These are phyloP conservation scores for Pythium inflatum DNA, from an alignment of 352 stramenopile species.

Conservation along the genomic window DNA sequence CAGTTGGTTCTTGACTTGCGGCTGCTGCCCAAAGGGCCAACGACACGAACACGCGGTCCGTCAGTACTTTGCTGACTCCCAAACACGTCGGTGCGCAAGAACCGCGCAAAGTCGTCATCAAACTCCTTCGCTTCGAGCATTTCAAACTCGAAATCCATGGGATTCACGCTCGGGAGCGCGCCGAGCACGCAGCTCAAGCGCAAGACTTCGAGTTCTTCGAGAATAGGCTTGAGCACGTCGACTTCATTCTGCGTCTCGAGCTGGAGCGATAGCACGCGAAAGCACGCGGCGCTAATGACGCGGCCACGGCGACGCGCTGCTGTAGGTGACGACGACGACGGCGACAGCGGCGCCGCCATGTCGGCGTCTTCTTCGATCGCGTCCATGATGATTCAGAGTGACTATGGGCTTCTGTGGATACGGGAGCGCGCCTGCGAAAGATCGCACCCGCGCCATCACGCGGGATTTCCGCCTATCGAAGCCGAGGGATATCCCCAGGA, in stretches of 20 bases:
- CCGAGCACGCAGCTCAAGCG: slow-evolving; percentile 61
- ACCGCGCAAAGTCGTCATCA: slow-evolving; percentile 66
- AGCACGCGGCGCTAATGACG: slow-evolving; percentile 32
- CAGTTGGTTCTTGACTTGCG: slow-evolving; percentile 50
- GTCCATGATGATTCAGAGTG: neutral
- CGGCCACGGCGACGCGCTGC: slow-evolving; percentile 12
- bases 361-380: neutral
- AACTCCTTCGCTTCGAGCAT: slow-evolving; percentile 60
- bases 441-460: neutral
- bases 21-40: slow-evolving; percentile 66
- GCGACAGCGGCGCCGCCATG: neutral
- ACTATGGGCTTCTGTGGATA: neutral
- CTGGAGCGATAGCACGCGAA: slow-evolving; percentile 58
- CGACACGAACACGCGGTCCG: slow-evolving; percentile 36
- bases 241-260: slow-evolving; percentile 66
- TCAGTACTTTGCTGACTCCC: neutral
- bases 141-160: slow-evolving; percentile 59
- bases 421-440: neutral
- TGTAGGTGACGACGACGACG: neutral
- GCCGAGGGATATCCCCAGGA: neutral
- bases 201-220: slow-evolving; percentile 72
- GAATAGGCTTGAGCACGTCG: slow-evolving; percentile 68
- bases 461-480: neutral
- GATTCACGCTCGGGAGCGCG: slow-evolving; percentile 48
- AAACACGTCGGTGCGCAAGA: slow-evolving; percentile 61